A percentile compares a stretch with the other conserved stretches of the same genome.
phyloP scores from a whole-genome alignment of 1,284 basidiomycete species.

The Cutaneotrichosporon sp. region DNA sequence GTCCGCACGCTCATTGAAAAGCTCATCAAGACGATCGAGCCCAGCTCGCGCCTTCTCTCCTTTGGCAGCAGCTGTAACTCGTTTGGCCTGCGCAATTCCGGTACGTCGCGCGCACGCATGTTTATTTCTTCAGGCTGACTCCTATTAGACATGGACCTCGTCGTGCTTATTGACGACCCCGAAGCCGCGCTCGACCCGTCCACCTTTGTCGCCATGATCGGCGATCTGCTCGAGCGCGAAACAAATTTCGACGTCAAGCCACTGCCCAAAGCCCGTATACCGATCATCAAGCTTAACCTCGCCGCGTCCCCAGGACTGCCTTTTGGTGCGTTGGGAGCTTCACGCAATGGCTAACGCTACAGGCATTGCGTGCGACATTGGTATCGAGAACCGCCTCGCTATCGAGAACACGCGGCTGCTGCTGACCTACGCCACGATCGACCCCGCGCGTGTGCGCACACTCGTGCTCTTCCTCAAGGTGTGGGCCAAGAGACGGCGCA shows the following conservation, averaged over 20 bases:
- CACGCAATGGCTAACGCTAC: neutral
- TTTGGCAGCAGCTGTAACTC: constrained; percentile 92
- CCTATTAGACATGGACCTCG: constrained; percentile 87
- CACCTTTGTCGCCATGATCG: constrained; percentile 89
- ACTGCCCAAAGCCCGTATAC: constrained; percentile 92
- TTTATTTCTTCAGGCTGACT: neutral
- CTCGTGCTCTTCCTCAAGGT: constrained; percentile 97
- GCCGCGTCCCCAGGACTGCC: constrained; percentile 84
- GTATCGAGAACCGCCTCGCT: constrained; percentile 94
- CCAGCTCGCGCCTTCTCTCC: constrained; percentile 79
- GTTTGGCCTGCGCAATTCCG: constrained; percentile 91
- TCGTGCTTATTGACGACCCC: constrained; percentile 85
- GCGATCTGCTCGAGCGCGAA: constrained; percentile 88
- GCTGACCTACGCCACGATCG: constrained; percentile 95
- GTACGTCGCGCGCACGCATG: constrained; percentile 47
- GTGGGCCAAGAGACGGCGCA: constrained; percentile 96
- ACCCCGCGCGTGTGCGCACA: constrained; percentile 86
- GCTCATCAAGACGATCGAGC: constrained; percentile 89
- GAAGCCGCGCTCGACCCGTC: constrained; percentile 62
- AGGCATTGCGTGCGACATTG: constrained; percentile 89
- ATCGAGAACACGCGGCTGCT: constrained; percentile 93
- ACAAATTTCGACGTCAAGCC: constrained; percentile 94
- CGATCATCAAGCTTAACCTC: constrained; percentile 93
- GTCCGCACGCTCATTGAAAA: constrained; percentile 89
- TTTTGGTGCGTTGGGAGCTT: constrained; percentile 58